phyloP scores from a whole-genome alignment of 2,329 filamentous ascomycete species.

The Pleomassaria siparia region DNA sequence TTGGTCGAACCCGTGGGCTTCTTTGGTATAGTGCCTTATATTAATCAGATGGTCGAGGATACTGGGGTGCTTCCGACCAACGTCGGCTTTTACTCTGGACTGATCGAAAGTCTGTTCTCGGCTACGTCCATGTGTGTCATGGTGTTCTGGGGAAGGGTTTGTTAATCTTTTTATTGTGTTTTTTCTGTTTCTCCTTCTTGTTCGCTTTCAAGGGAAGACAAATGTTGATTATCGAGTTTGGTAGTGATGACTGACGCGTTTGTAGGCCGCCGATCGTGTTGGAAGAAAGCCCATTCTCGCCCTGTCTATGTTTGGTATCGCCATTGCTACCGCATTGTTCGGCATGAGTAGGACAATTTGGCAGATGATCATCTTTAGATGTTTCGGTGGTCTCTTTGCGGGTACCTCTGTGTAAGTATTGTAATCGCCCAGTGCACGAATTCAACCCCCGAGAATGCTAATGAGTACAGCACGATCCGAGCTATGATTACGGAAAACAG shows the following conservation, averaged over 20 bases:
- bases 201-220: too few species aligned
- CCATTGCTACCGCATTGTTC: constrained; percentile 64
- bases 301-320: constrained; percentile 65
- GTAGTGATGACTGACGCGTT: too few species aligned
- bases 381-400: constrained; percentile 71
- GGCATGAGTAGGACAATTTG: constrained; percentile 66
- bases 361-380: constrained; percentile 75
- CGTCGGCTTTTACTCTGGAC: constrained; percentile 76
- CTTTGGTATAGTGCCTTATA: constrained; percentile 79
- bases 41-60: constrained; percentile 73
- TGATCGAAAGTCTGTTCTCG: constrained; percentile 73
- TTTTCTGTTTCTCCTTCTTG: background rate
- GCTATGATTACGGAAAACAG: constrained; percentile 77
- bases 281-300: constrained; percentile 75
- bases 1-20: constrained; percentile 78
- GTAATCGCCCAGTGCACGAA: too few species aligned
- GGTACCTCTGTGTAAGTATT: constrained; percentile 64
- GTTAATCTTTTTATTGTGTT: background rate
- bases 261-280: constrained; percentile 61
- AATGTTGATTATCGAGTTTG: background rate
- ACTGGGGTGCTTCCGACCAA: constrained; percentile 67
- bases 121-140: constrained; percentile 76
- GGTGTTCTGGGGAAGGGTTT: constrained; percentile 67
- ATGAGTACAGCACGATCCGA: constrained; percentile 59
- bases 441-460: too few species aligned